Evolutionary conservation across 345 rosid genomes (phyloP), one percentile per base, ranked within the genome.

Genomic region (Populus ilicifolia): DNA sequence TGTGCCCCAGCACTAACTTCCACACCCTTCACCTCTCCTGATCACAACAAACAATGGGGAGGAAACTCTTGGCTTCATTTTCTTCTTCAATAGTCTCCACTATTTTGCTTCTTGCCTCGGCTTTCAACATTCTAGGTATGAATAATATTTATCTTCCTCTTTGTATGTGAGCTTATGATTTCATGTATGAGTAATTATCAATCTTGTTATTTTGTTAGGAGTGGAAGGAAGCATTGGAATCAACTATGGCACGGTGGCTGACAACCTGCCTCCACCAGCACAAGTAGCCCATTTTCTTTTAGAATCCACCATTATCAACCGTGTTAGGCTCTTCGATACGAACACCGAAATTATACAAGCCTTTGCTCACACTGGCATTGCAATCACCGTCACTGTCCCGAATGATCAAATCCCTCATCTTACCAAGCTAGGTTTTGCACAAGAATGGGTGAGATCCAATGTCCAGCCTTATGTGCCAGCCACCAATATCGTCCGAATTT

Each of bases 221-320:
- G 85, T 62, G 18, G 80, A 84, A 59, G 94, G 85, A 21, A 75
- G 75, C 21, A 80, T 93, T 30, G 98, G 98, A 56, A 92, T 90
- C 13, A 92, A 93, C 83, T 95, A 92, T 75, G 99, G 98, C 70
- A 92, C 93, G 23, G 73, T 89, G 16, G 96, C 93, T 0, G 73
- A 84, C 88, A 77, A 93, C 77, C 96, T 93, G 23, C 99, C 96
- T 5, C 94, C 96, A 3, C 98, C 97, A 18, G 27, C 71, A 21
- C 78, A 84, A 76, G 98, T 93, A 2, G 99, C 98, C 0, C 81
- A 78, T 43, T 95, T 93, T 86, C 87, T 95, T 25, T 75, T 85
- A 48, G 81, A 88, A 33, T 92, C 93, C 75, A 95, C 98, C 74
- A 78, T 86, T 13, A 86, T 93, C 70, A 83, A 88, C 83, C 89